Evolutionary conservation across 768 basidiomycete genomes (phyloP), one percentile per base, ranked within the genome.

Genomic region (Tylopilus sp.): DNA sequence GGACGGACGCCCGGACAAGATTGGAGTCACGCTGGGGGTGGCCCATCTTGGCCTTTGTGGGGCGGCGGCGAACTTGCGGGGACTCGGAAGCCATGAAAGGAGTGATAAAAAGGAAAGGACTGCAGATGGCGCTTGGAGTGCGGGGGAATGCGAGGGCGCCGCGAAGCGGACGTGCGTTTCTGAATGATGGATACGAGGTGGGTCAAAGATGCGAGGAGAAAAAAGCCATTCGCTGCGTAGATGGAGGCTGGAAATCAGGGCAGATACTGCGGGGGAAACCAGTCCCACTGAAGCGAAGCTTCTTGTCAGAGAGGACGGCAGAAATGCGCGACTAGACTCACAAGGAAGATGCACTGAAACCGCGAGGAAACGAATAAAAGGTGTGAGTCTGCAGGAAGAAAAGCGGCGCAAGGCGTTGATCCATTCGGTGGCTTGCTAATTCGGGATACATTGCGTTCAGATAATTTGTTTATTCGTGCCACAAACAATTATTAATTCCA

Each of bases 1-100:
- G 78, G 21, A 89, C 86, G 15, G 86, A 88, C 1, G 87, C 86
- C 15, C 87, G 78, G 18, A 88, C 72, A 13, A 77, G 65, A 65
- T 74, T 79, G 1, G 85, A 85, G 60, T 82, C 74, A 36, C 83
- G 79, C 20, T 54, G 54, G 1, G 45, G 4, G 25, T 39, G 42
- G 1, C n/a, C 20, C 10, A 18, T 36, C 36, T 65, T 67, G 1
- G 43, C 44, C 50, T 55, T 61, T 9, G 69, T 58, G 28, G 63
- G 69, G 15, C 69, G 65, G 55, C 64, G 68, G 33, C 57, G 69
- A 23, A 55, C 43, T 33, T 60, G 64, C 6, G 20, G 51, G 23
- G 44, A 53, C 43, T 58, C 50, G n/a, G 53, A 54, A 33, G 55
- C 40, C 67, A 68, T 68, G 51, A 47, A 17, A 48, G 30, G 21